A percentile compares a stretch with the other conserved stretches of the same genome.
Evolutionary conservation across 495 filamentous ascomycete genomes (phyloP).

Genomic region (Wilcoxina mikolae): DNA sequence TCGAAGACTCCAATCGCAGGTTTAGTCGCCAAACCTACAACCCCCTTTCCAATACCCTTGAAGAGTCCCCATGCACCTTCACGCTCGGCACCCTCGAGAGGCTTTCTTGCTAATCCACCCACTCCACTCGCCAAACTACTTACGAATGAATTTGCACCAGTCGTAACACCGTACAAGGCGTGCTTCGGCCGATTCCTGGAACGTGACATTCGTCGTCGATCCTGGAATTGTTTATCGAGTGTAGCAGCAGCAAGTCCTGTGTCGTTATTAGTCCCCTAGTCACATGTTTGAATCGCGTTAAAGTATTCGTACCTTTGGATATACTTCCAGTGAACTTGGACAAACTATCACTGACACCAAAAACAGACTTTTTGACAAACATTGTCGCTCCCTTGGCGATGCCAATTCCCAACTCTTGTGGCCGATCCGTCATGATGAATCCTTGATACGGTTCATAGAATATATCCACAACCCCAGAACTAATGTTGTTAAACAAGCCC

Average conservation of each 20-base stretch:
- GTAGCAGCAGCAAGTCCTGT: conserved; percentile 69
- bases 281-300: neutral
- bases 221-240: conserved; percentile 96
- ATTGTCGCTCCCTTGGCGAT: conserved; percentile 92
- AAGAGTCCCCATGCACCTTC: conserved; percentile 88
- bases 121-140: conserved; percentile 84
- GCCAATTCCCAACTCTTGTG: conserved; percentile 83
- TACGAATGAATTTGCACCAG: conserved; percentile 87
- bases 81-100: conserved; percentile 88
- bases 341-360: conserved; percentile 88
- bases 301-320: conserved; percentile 50
- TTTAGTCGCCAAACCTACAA: conserved; percentile 84
- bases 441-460: conserved; percentile 99
- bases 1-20: conserved; percentile 95
- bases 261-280: neutral
- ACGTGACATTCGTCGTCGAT: conserved; percentile 82
- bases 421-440: conserved; percentile 85
- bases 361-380: conserved; percentile 97
- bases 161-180: conserved; percentile 87
- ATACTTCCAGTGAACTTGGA: conserved; percentile 94
- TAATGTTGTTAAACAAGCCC: conserved; percentile 94
- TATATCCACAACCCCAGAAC: conserved; percentile 88
- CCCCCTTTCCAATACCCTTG: conserved; percentile 91
- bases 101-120: conserved; percentile 81
- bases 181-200: conserved; percentile 92